Conservation (phyloP, 2,329 filamentous ascomycete genomes). For the Triangularia setosa region DNA sequence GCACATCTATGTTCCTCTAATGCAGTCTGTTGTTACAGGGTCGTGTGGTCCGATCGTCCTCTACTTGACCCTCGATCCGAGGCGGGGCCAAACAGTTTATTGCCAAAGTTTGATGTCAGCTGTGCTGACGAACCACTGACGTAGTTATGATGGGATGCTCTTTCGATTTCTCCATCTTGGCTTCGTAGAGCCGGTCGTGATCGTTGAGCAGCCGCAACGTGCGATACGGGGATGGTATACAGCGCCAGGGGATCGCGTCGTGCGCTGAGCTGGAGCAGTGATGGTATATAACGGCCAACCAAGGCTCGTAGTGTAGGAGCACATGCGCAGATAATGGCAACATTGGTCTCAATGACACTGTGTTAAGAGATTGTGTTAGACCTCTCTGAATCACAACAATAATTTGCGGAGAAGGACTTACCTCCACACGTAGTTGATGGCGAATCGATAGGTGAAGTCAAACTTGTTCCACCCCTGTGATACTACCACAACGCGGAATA, state of each 20-base stretch:
- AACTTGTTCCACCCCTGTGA: background rate
- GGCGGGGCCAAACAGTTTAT: background rate
- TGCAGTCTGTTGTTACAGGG: background rate
- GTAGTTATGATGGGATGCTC: background rate
- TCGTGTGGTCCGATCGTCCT: background rate
- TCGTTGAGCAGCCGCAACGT: background rate
- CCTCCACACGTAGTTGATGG: slow-evolving; percentile 19
- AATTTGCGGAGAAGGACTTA: background rate
- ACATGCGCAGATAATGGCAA: slow-evolving; percentile 22
- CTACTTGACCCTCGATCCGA: background rate
- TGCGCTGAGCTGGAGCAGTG: background rate
- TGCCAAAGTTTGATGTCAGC: background rate
- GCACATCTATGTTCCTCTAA: background rate
- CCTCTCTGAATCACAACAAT: background rate
- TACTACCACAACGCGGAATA: slow-evolving; percentile 15
- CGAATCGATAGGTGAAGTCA: slow-evolving; percentile 16
- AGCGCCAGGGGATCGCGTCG: background rate
- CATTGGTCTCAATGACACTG: slow-evolving; percentile 19
- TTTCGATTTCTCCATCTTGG: background rate
- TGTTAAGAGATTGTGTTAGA: background rate
- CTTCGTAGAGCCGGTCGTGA: background rate
- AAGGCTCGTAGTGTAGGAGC: slow-evolving; percentile 18
- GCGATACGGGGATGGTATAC: slow-evolving; percentile 10
- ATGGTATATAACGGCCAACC: slow-evolving; percentile 10
- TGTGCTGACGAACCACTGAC: background rate